These are phyloP conservation scores for Rhodotorula sp. DNA, from an alignment of 1,284 basidiomycete genomes.

Conservation along the genomic window DNA sequence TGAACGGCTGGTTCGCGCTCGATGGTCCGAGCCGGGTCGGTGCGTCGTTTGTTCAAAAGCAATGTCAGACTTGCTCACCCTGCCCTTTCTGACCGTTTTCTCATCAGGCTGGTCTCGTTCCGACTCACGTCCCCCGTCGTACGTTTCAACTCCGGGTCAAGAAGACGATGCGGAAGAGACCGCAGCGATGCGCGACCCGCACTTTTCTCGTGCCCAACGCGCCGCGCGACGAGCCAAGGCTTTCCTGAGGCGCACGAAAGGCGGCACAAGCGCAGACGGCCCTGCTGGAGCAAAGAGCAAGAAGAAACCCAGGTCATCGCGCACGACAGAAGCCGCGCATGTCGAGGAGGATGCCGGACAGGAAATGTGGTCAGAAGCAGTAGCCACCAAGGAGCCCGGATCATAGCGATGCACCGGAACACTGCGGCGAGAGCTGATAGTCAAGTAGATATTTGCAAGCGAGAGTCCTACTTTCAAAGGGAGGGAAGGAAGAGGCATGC, in stretches of 20 bases:
- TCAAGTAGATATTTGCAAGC: background rate
- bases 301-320: conserved; percentile 13
- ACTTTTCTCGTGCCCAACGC: conserved; percentile 26
- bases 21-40: conserved; percentile 10
- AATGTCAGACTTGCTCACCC: too few relatives aligned
- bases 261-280: too few relatives aligned
- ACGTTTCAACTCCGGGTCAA: background rate
- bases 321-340: conserved; percentile 18
- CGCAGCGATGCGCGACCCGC: conserved; percentile 22
- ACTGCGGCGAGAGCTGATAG: background rate
- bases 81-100: background rate
- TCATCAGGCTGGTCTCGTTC: conserved; percentile 10
- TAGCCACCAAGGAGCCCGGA: background rate
- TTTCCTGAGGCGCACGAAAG: background rate
- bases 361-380: background rate
- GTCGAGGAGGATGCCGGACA: conserved; percentile 11
- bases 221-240: background rate
- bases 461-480: background rate
- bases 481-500: background rate
- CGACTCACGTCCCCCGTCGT: background rate
- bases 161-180: background rate
- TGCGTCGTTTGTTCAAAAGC: background rate
- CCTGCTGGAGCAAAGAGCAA: background rate
- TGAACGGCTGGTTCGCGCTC: conserved; percentile 35
- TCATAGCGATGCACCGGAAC: background rate